These are phyloP conservation scores for Penicillium mononematosum DNA, from an alignment of 495 filamentous ascomycete species.

Conservation along the genomic window DNA sequence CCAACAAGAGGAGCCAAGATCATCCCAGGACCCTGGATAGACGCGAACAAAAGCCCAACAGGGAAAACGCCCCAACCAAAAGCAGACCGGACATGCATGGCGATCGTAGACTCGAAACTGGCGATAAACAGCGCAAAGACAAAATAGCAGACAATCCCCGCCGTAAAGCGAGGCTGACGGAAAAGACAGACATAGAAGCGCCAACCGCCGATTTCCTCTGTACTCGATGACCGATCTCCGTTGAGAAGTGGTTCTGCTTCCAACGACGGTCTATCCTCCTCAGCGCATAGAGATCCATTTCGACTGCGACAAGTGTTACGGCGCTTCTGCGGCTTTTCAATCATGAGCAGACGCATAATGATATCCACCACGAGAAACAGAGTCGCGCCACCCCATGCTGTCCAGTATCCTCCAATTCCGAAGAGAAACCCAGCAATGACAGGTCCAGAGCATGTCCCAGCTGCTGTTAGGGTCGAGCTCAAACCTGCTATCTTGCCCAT, in stretches of 20 bases:
- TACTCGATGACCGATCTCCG: not conserved
- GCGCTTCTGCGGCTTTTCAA: slow-evolving; percentile 19
- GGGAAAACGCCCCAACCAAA: slow-evolving; percentile 35
- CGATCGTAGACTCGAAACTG: slow-evolving; percentile 32
- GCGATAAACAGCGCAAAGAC: slow-evolving; percentile 24
- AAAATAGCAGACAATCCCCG: slow-evolving; percentile 24
- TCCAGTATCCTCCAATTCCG: slow-evolving; percentile 32
- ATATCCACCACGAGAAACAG: slow-evolving; percentile 29
- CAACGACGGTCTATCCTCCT: not conserved
- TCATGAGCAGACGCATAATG: slow-evolving; percentile 32
- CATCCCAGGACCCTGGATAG: slow-evolving; percentile 28
- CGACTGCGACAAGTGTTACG: not conserved
- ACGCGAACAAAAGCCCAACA: slow-evolving; percentile 32
- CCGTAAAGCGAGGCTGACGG: slow-evolving; percentile 23
- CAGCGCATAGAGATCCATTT: not conserved
- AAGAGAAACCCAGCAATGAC: slow-evolving; percentile 27
- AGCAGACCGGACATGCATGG: slow-evolving; percentile 29
- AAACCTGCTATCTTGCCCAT: slow-evolving; percentile 29
- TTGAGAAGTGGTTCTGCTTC: slow-evolving; percentile 4
- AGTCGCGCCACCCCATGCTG: slow-evolving; percentile 26
- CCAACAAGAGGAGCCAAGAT: slow-evolving; percentile 7
- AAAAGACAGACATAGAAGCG: slow-evolving; percentile 28
- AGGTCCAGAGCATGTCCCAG: slow-evolving; percentile 22
- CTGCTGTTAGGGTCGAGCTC: not conserved
- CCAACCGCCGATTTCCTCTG: slow-evolving; percentile 3